Percentiles rank a stretch among this genome's conserved stretches.
phyloP scores from a whole-genome alignment of 2,329 filamentous ascomycete genomes.

The Alternaria dauci region DNA sequence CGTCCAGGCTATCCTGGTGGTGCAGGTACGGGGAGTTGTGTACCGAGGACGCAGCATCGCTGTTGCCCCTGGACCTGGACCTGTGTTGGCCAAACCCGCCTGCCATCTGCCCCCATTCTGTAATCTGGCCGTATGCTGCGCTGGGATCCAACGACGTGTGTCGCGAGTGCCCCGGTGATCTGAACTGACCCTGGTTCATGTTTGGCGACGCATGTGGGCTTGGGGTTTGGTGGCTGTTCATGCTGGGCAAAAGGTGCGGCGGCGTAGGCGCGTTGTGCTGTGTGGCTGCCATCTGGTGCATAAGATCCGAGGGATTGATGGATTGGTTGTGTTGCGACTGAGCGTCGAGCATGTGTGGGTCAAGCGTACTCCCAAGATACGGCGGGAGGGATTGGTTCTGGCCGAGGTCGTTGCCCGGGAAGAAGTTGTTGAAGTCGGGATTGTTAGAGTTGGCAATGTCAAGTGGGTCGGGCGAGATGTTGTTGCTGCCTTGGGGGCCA shows the following conservation, averaged over 20 bases:
- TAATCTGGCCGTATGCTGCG: constrained; percentile 64
- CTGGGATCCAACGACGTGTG: constrained; percentile 69
- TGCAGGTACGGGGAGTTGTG: constrained; percentile 83
- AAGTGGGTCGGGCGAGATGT: constrained; percentile 48
- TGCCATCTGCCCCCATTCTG: constrained; percentile 68
- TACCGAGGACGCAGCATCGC: constrained; percentile 79
- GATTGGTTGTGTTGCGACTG: constrained; percentile 53
- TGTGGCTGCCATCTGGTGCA: constrained; percentile 63
- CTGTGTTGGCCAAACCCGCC: constrained; percentile 78
- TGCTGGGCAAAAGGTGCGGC: constrained; percentile 65
- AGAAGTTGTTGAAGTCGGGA: constrained; percentile 59
- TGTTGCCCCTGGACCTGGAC: constrained; percentile 68
- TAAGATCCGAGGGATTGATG: constrained; percentile 57
- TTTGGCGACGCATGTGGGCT: constrained; percentile 63
- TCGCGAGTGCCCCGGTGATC: constrained; percentile 65
- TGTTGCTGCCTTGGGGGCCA: constrained; percentile 50
- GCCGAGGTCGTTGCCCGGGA: constrained; percentile 62
- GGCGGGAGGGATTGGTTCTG: constrained; percentile 67
- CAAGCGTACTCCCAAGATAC: constrained; percentile 61
- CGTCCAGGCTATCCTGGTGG: constrained; percentile 80
- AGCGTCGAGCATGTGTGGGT: constrained; percentile 54
- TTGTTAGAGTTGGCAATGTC: constrained; percentile 41
- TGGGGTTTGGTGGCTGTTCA: constrained; percentile 61
- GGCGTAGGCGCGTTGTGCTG: constrained; percentile 61
- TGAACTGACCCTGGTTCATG: constrained; percentile 61